Base-by-base conservation (phyloP, 768 basidiomycete genomes). In the Panaeolus cyanescens region DNA sequence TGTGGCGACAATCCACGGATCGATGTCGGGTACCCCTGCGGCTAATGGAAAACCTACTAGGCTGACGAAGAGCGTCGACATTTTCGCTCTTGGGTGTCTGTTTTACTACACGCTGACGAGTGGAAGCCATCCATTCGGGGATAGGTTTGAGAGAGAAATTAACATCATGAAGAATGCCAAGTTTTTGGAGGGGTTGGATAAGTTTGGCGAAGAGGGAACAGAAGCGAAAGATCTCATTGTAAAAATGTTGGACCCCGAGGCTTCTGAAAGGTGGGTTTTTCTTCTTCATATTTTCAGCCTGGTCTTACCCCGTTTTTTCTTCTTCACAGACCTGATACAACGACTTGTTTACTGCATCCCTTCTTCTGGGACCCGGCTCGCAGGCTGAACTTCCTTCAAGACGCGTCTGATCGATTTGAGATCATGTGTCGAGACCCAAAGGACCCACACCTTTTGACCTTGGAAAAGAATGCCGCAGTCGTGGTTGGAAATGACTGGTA, bases 371-470 rank as follows among this genome's bases (percentile, higher is more conserved):
- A 95, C 58, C 78, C 95, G 0, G 89, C 83, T 7, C 87, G 91
- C 59, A 85, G 96, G 39, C 78, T 99, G 4, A 87, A 85, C 55
- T 99, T 99, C 83, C 80, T 99, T n/a, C 96, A 96, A 74, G 97
- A 99, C 64, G 93, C 95, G 0, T 97, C 95, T 0, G 96, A 99
- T 74, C 86, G 96, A 4, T 99, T 99, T 73, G 97, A 99, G 75
- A 95, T 95, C 71, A 96, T 99, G 94, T 92, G 90, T 66, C 86
- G 94, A 31, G 95, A 96, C 54, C 95, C 96, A 0, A 88, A 87
- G 59, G 93, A 96, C 59, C 81, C 86, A 0, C 83, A 86, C 59
- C 81, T 99, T 22, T 67, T 92, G 12, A 75, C 82, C 10, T 83
- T 99, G 17, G 97, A 99, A 76, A 82, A 75, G 0, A 83, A 81